Percentiles rank a stretch among this genome's conserved stretches.
Evolutionary conservation across 2,329 filamentous ascomycete genomes (phyloP).

Genomic region (Akanthomyces dipterigenus): DNA sequence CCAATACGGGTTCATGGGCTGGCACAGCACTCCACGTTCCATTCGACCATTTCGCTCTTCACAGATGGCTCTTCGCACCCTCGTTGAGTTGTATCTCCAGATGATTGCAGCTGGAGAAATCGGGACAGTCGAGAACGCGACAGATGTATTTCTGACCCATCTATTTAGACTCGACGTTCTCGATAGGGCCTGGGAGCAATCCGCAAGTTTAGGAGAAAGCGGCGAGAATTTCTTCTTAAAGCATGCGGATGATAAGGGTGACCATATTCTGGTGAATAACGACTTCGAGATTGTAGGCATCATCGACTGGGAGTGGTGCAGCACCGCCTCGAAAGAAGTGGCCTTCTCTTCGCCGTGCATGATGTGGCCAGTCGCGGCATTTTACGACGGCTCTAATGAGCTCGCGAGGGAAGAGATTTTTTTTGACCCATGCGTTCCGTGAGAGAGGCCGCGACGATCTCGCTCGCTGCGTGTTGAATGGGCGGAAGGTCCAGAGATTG

Average conservation of each 20-base stretch:
- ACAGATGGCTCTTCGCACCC: conserved; percentile 13
- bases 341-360: conserved; percentile 21
- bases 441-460: conserved; percentile 16
- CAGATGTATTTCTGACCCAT: conserved; percentile 18
- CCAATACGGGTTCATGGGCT: conserved; percentile 14
- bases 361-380: conserved; percentile 27
- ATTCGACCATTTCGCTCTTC: conserved; percentile 21
- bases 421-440: conserved; percentile 11
- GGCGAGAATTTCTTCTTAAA: conserved; percentile 28
- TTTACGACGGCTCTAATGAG: conserved; percentile 24
- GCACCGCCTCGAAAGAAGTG: conserved; percentile 20
- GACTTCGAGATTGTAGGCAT: conserved; percentile 34
- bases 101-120: conserved; percentile 23
- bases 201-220: not conserved
- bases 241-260: conserved; percentile 39
- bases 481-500: conserved; percentile 15
- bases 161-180: conserved; percentile 5
- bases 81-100: conserved; percentile 18
- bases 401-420: conserved; percentile 13
- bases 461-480: conserved; percentile 14
- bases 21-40: conserved; percentile 17
- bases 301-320: conserved; percentile 38
- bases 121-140: conserved; percentile 9
- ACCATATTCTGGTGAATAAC: conserved; percentile 35
- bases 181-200: not conserved